Evolutionary conservation across 495 filamentous ascomycete genomes (phyloP), one percentile per base, ranked within the genome.

Genomic region (Neurospora sp.): DNA sequence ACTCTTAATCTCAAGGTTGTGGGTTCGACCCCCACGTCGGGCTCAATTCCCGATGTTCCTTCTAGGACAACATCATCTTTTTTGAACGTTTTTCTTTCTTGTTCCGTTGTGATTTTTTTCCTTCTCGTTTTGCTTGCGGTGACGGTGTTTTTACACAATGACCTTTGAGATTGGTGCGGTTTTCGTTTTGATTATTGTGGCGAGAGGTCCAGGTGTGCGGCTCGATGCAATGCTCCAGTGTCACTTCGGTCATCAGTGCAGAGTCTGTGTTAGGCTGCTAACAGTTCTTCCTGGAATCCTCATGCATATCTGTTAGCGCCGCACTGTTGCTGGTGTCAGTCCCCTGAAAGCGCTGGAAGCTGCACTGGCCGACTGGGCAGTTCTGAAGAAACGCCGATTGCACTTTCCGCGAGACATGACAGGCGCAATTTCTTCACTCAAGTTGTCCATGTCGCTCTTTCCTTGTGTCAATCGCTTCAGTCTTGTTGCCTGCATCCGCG

Each of bases 1-100:
- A 90, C 88, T 90, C 88, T 90, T 90, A 90, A 89, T 62, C 54
- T 62, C 54, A 62, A 62, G 54, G 54, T 62, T 62, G 54, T 48
- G 44, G 44, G 44, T 48, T 48, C 44, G 44, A 48, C 44, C 44
- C 44, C 44, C 44, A 48, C 46, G 54, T 62, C 54, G 54, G 54
- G 54, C 54, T 62, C 54, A 62, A 62, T 62, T 62, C 54, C 54
- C 54, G 54, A 31, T 62, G 54, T 62, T 62, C 54, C 46, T 54
- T 54, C 11, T 1, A 27, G 48, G 54, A 35, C 31, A 66, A 66
- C 54, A 37, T 66, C 54, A 16, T 35, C 12, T 66, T 66, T 66
- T 62, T 31, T 16, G 54, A 20, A 27, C 1, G 1, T 54, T 54
- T 2, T 5, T 10, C 4, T 54, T 23, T 23, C 10, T 5, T 14